Percentiles rank a stretch among this genome's conserved stretches.
Evolutionary conservation across 2,329 filamentous ascomycete genomes (phyloP).

Genomic region (Fusarium sulawesiense): DNA sequence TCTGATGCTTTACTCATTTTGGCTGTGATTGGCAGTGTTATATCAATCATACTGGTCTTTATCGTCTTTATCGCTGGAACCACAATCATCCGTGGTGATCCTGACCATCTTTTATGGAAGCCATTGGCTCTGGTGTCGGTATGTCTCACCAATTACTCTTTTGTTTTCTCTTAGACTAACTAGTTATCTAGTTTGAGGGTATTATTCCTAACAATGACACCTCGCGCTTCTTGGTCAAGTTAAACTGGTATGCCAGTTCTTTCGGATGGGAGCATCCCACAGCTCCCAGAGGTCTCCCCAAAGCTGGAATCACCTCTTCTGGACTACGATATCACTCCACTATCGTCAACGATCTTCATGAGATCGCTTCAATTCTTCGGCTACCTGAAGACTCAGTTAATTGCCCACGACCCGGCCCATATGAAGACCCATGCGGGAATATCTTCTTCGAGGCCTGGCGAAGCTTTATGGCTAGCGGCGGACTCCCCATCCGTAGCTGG

Average conservation of each 20-base stretch:
- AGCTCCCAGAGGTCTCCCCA: slow-evolving; percentile 39
- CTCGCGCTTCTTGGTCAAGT: slow-evolving; percentile 42
- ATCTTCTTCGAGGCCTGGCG: slow-evolving; percentile 47
- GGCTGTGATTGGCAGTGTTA: slow-evolving; percentile 38
- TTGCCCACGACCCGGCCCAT: slow-evolving; percentile 35
- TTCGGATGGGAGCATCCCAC: slow-evolving; percentile 46
- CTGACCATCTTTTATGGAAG: slow-evolving; percentile 37
- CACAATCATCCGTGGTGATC: slow-evolving; percentile 27
- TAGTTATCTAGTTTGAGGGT: slow-evolving; percentile 40
- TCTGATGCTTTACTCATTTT: slow-evolving; percentile 32
- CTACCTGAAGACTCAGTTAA: slow-evolving; percentile 39
- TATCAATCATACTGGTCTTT: slow-evolving; percentile 34
- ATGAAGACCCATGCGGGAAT: slow-evolving; percentile 38
- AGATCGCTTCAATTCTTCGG: slow-evolving; percentile 38
- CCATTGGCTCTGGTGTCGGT: slow-evolving; percentile 44
- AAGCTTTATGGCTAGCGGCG: slow-evolving; percentile 24
- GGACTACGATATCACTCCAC: slow-evolving; percentile 31
- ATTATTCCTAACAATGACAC: slow-evolving; percentile 44
- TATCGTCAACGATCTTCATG: slow-evolving; percentile 35
- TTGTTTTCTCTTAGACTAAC: too few species aligned
- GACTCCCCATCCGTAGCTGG: slow-evolving; percentile 33
- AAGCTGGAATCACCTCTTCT: slow-evolving; percentile 38
- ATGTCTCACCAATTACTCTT: slow-evolving; percentile 8
- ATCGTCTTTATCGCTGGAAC: slow-evolving; percentile 43
- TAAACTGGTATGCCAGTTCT: slow-evolving; percentile 43